These are phyloP conservation scores for Aspergillus tamarii DNA, from an alignment of 2,329 filamentous ascomycete genomes.

Conservation along the genomic window DNA sequence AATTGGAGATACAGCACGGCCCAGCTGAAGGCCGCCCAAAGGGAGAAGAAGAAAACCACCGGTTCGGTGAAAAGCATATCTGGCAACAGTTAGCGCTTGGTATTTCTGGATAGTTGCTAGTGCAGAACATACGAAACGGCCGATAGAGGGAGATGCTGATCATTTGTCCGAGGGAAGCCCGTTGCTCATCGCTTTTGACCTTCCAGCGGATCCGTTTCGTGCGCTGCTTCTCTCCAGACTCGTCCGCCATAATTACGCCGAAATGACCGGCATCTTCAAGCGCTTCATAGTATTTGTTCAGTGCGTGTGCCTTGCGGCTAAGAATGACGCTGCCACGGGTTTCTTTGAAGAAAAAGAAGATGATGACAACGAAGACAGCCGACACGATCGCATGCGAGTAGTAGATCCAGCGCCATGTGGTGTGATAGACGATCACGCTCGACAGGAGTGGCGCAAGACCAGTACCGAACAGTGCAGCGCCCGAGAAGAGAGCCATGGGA, in stretches of 20 bases:
- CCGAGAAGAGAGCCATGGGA: conserved; percentile 89
- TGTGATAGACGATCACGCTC: conserved; percentile 68
- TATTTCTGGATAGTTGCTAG: background rate
- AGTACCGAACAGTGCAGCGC: conserved; percentile 75
- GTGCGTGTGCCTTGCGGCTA: conserved; percentile 68
- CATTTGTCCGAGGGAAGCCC: conserved; percentile 68
- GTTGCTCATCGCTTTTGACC: conserved; percentile 76
- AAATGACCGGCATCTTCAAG: conserved; percentile 68
- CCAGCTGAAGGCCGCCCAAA: conserved; percentile 92
- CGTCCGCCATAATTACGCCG: conserved; percentile 54
- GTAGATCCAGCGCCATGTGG: conserved; percentile 84
- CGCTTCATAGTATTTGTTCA: conserved; percentile 80
- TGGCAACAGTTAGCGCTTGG: conserved; percentile 18
- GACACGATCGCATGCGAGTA: conserved; percentile 79
- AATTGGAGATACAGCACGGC: conserved; percentile 86
- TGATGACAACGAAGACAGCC: conserved; percentile 63
- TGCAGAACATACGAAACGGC: conserved; percentile 65
- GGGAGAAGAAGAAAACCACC: conserved; percentile 72
- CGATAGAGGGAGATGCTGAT: conserved; percentile 74
- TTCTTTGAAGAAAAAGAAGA: conserved; percentile 75
- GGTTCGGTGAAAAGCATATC: conserved; percentile 64
- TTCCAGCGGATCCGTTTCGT: conserved; percentile 72
- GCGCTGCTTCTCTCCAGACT: conserved; percentile 30
- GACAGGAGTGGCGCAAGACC: conserved; percentile 75
- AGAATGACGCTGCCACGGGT: conserved; percentile 81